Evolutionary conservation across 2,329 filamentous ascomycete species (phyloP), one percentile per base, ranked within the genome.

Genomic region (Colletotrichum sp.): DNA sequence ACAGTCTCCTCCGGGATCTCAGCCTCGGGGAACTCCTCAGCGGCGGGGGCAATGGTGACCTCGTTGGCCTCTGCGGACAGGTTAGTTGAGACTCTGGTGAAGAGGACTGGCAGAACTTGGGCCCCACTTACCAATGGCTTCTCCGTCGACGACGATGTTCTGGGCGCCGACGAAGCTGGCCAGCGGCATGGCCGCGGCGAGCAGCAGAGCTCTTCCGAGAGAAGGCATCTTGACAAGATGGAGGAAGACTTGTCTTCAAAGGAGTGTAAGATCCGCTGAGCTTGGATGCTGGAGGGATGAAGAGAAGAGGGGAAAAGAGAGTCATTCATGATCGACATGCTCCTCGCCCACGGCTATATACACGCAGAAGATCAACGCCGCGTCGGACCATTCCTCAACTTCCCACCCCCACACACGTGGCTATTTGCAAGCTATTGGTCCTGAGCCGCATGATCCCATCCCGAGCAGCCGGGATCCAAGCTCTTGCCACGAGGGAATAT

Each of bases 121-220:
- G 16, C 18, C 58, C 28, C 32, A 77, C 77, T 34, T 75, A 81
- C 80, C 67, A 30, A 80, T 73, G 24, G 72, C 76, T 63, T 79
- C 57, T 61, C 80, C 79, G 58, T 79, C 72, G 55, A 80, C 70
- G 60, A 72, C 75, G 43, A 82, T 80, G 32, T 77, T 81, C 75
- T 81, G 80, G 57, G 80, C 79, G 15, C 55, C 58, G 21, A 70
- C 74, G 26, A 76, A 43, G 28, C 38, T 73, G 48, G 58, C 58
- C 32, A 74, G 28, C 43, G 71, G 66, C 71, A 74, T 64, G 24
- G 66, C 58, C 66, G 66, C 66, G 24, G 67, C 71, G 30, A 74
- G 26, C 30, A 74, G 34, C 58, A 74, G 43, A 34, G 71, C 43
- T 70, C 66, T 28, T 65, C 66, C 43, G 58, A 74, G 13, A 26